A percentile compares a stretch with the other conserved stretches of the same genome.
Evolutionary conservation across 2,329 filamentous ascomycete species (phyloP).

Genomic region (Penicillium sp.): DNA sequence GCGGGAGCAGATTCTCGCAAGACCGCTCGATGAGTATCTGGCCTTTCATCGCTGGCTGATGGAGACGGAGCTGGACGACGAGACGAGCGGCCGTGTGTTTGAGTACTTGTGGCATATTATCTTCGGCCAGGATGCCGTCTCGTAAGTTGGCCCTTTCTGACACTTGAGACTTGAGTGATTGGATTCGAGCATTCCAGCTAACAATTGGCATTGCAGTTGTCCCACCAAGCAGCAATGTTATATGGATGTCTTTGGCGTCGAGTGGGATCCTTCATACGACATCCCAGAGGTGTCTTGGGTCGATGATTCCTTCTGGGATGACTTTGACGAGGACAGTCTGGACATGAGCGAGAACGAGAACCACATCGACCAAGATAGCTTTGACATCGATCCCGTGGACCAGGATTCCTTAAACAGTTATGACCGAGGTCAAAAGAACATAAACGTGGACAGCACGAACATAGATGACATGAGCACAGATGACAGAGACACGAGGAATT

Average conservation of each 20-base stretch:
- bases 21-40: slow-evolving; percentile 58
- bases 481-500: background rate
- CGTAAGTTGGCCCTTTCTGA: slow-evolving; percentile 34
- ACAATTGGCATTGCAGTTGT: slow-evolving; percentile 23
- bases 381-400: background rate
- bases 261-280: slow-evolving; percentile 12
- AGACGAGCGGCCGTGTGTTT: slow-evolving; percentile 61
- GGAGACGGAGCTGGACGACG: slow-evolving; percentile 58
- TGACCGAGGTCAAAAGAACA: background rate
- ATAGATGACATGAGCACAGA: background rate
- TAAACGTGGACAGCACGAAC: background rate
- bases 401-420: background rate
- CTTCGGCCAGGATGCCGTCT: slow-evolving; percentile 48
- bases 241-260: slow-evolving; percentile 31
- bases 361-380: background rate
- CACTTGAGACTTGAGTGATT: background rate
- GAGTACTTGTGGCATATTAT: slow-evolving; percentile 69
- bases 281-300: slow-evolving; percentile 5
- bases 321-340: background rate
- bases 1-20: slow-evolving; percentile 53
- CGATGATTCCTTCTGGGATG: slow-evolving; percentile 5
- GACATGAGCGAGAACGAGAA: background rate
- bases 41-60: slow-evolving; percentile 63
- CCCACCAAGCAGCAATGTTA: slow-evolving; percentile 32
- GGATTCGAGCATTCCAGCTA: background rate